Evolutionary conservation across 2,329 filamentous ascomycete genomes (phyloP), one percentile per base, ranked within the genome.

Genomic region (Microsporum canis): DNA sequence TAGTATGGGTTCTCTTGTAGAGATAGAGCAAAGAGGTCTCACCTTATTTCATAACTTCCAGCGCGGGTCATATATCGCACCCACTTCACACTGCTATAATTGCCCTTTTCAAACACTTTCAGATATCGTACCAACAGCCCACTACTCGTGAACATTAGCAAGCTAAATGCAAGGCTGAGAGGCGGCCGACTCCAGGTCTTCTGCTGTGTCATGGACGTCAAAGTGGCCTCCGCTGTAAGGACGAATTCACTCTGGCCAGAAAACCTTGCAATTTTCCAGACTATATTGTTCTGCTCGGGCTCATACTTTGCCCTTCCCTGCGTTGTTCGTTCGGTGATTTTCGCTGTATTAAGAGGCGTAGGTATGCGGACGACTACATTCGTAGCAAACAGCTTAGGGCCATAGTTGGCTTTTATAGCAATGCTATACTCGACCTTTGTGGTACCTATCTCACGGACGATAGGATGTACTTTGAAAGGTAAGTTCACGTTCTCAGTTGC

Each of bases 371-470:
- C 85, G 41, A 96, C 81, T 33, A 99, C 94, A 70, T 97, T 99
- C 36, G 94, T 97, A 8, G 94, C 94, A 70, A 97, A 99, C 31
- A 99, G 84, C 74, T 99, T 99, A 68, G 87, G 84, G 60, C 91
- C 91, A 71, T 96, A 99, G 76, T 99, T 99, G 66, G 94, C 91
- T 71, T 94, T 91, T 71, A 99, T 91, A 60, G 91, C 91, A 69
- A 99, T 95, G 78, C 90, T 96, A 79, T 97, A 99, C 76, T 99
- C 94, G 63, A 99, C 94, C 76, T 96, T 97, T 47, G 90, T 94
- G 71, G 94, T 95, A 66, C 94, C 92, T 63, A 97, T 84, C 76
- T 99, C 94, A 72, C 96, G 96, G 71, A 99, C 94, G 67, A 99
- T 99, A 66, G 92, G 92, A 72, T 99, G 94, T 7, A 99, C 91